A percentile compares a stretch with the other conserved stretches of the same genome.
Evolutionary conservation across 1,284 basidiomycete genomes (phyloP).

Genomic region (Austroboletus novae-zelandiae): DNA sequence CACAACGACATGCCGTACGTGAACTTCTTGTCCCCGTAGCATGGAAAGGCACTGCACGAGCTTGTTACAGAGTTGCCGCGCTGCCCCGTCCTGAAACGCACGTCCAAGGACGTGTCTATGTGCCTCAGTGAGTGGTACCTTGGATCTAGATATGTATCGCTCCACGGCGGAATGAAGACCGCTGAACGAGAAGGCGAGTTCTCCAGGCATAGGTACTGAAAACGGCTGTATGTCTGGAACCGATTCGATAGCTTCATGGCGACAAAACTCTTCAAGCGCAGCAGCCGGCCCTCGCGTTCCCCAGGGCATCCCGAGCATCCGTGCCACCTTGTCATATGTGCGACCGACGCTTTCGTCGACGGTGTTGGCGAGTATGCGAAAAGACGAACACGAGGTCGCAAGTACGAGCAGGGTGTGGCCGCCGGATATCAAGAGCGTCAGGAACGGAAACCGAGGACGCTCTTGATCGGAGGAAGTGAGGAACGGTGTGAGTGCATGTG

Average conservation of each 20-base stretch:
- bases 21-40: conserved; percentile 41
- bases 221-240: conserved; percentile 40
- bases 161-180: conserved; percentile 70
- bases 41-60: conserved; percentile 57
- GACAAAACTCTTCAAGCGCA: conserved; percentile 71
- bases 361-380: conserved; percentile 74
- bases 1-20: conserved; percentile 64
- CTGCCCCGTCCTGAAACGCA: conserved; percentile 71
- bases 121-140: conserved; percentile 33
- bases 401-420: conserved; percentile 89
- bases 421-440: conserved; percentile 85
- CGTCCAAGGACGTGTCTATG: conserved; percentile 52
- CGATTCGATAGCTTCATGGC: conserved; percentile 27
- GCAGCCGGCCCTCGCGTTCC: conserved; percentile 66
- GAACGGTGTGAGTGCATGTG: conserved; percentile 84
- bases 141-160: conserved; percentile 38
- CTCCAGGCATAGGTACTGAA: conserved; percentile 52
- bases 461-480: conserved; percentile 57
- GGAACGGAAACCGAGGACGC: conserved; percentile 75
- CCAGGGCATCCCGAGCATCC: conserved; percentile 65
- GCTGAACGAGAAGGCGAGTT: conserved; percentile 74
- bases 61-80: conserved; percentile 76
- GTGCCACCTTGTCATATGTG: conserved; percentile 78
- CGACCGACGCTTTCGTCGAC: conserved; percentile 77
- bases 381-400: conserved; percentile 55